Base-by-base conservation (phyloP, 352 stramenopile species). In the Phytophthora capsici region DNA sequence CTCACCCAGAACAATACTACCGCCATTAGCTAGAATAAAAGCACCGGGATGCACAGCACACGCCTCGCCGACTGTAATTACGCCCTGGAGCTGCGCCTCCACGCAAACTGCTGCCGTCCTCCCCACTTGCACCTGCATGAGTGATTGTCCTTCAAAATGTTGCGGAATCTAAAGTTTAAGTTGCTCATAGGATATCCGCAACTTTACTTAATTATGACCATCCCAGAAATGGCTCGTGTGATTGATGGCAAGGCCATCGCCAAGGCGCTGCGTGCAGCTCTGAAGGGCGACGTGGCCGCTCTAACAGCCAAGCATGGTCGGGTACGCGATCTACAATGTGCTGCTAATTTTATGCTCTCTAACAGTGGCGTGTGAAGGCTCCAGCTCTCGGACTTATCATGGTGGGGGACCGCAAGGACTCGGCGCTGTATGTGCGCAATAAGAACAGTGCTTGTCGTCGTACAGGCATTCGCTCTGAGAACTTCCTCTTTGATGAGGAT, bases 381-480 rank as follows among this genome's bases (percentile, higher is more conserved):
- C 98, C 98, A 34, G 98, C 97, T 4, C 84, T 99, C 2, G 98
- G 97, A 12, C 93, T 99, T 7, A 98, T 99, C 58, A 96, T 99
- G 77, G 97, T 99, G 5, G 98, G 98, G 46, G 81, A 96, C 57
- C 88, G 97, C 46, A 94, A 91, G 53, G 98, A 99, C 73, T 99
- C 96, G 48, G 86, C 87, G 17, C 93, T 98, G 22, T 99, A 99
- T 73, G 98, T 99, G 32, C 89, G 96, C 43, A 99, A 98, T 79
- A 99, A 99, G 80, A 95, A 98, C 68, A 94, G 95, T 50, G 98
- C 97, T 17, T 99, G 96, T 52, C 83, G 83, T 34, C 92, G 98
- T 73, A 84, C 94, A 3, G 97, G 97, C 37, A 98, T 99, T 61
- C 68, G 75, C 1, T 97, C 89, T 3, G 90, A 98, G 62, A 91